Evolutionary conservation across 768 basidiomycete genomes (phyloP).

Genomic region (Kwoniella sp.): DNA sequence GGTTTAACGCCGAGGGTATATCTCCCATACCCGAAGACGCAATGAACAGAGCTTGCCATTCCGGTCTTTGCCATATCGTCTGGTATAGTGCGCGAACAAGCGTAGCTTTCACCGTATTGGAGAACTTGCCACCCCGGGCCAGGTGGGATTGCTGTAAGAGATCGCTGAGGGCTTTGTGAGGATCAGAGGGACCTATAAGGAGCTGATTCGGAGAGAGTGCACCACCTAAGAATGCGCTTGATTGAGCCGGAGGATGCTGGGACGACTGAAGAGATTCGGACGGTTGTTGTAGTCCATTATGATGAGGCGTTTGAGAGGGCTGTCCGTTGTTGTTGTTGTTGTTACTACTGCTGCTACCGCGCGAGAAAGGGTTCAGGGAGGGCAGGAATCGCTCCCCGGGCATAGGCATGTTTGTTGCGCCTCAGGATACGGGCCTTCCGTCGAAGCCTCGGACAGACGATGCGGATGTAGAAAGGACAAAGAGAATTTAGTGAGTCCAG

Average conservation of each 20-base stretch:
- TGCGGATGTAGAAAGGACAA: neutral
- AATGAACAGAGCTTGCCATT: conserved; percentile 24
- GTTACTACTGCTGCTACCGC: neutral
- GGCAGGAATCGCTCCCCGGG: conserved; percentile 21
- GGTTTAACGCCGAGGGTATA: conserved; percentile 1
- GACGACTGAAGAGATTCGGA: too few relatives aligned
- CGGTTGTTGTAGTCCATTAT: neutral
- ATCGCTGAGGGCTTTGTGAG: conserved; percentile 10
- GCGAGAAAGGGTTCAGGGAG: conserved; percentile 15
- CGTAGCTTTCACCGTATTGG: conserved; percentile 14
- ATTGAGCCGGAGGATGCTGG: too few relatives aligned
- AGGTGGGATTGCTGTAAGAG: conserved; percentile 8
- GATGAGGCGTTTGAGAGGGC: neutral
- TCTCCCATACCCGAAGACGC: neutral
- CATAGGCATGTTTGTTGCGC: conserved; percentile 20
- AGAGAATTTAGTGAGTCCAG: too few relatives aligned
- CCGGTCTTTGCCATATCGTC: conserved; percentile 22
- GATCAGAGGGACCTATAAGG: conserved; percentile 5
- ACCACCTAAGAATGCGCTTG: neutral
- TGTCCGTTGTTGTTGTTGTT: too few relatives aligned
- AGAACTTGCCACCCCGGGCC: conserved; percentile 11
- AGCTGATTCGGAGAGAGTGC: neutral
- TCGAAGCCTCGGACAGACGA: too few relatives aligned
- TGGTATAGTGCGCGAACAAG: conserved; percentile 18
- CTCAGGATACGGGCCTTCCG: too few relatives aligned